Evolutionary conservation across 2,329 filamentous ascomycete species (phyloP).

Genomic region (Cordyceps fumosorosea): DNA sequence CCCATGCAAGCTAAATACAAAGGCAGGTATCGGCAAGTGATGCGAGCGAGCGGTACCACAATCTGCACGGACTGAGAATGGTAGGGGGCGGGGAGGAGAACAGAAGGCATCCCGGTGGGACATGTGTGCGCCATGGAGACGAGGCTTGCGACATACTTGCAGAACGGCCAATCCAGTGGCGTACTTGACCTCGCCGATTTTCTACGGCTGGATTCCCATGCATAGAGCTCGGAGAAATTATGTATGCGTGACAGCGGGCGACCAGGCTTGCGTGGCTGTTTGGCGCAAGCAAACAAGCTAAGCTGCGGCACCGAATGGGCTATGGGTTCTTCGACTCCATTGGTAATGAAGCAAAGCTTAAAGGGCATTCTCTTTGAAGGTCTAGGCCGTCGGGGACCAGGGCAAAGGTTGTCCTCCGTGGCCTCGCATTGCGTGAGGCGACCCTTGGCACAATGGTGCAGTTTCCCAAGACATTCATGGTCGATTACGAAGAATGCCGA

Average conservation of each 20-base stretch:
- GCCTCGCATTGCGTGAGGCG: background rate
- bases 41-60: background rate
- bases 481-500: too few relatives aligned
- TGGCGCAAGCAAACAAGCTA: background rate
- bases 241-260: background rate
- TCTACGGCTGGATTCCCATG: background rate
- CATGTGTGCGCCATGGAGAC: background rate
- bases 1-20: background rate
- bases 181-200: background rate
- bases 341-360: background rate
- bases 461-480: background rate
- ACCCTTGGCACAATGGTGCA: background rate
- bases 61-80: background rate
- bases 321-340: background rate
- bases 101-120: background rate
- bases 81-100: background rate
- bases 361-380: background rate
- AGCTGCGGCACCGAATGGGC: background rate
- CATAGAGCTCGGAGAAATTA: background rate
- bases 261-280: background rate
- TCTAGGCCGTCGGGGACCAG: background rate
- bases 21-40: background rate
- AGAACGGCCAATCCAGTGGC: background rate
- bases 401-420: background rate
- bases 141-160: conserved; percentile 1